Evolutionary conservation across 2,329 filamentous ascomycete species (phyloP).

Genomic region (Cercospora citrullina): DNA sequence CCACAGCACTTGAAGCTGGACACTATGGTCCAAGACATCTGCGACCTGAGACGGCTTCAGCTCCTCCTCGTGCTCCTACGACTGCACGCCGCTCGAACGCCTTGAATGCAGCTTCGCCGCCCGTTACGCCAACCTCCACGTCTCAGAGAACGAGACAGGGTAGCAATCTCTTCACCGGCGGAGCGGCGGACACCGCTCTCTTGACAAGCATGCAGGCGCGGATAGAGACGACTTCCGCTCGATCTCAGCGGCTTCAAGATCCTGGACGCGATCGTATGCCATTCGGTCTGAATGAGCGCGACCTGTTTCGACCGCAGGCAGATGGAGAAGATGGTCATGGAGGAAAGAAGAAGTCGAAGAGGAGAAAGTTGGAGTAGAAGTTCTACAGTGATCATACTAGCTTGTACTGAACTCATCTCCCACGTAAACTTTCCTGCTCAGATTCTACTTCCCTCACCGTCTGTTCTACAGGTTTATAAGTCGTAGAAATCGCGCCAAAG

Average conservation of each 20-base stretch:
- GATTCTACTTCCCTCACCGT: neutral
- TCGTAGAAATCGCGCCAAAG: neutral
- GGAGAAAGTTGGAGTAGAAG: neutral
- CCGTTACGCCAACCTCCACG: neutral
- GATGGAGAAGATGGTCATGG: neutral
- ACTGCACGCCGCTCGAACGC: neutral
- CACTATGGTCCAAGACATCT: neutral
- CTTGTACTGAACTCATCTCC: neutral
- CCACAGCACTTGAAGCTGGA: neutral
- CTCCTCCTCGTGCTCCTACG: neutral
- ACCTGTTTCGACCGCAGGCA: neutral
- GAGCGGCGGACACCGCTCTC: neutral
- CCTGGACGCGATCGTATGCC: neutral
- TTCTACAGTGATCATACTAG: neutral
- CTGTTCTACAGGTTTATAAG: neutral
- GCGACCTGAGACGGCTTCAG: neutral
- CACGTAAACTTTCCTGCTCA: neutral
- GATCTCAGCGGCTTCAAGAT: neutral
- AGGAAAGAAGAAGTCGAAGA: neutral
- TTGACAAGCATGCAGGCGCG: neutral
- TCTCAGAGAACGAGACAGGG: neutral
- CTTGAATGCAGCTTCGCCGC: neutral
- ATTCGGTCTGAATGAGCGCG: neutral
- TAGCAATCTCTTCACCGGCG: neutral
- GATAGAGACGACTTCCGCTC: neutral